phyloP scores from a whole-genome alignment of 148 eudicot species.

The Gaultheria prostrata region DNA sequence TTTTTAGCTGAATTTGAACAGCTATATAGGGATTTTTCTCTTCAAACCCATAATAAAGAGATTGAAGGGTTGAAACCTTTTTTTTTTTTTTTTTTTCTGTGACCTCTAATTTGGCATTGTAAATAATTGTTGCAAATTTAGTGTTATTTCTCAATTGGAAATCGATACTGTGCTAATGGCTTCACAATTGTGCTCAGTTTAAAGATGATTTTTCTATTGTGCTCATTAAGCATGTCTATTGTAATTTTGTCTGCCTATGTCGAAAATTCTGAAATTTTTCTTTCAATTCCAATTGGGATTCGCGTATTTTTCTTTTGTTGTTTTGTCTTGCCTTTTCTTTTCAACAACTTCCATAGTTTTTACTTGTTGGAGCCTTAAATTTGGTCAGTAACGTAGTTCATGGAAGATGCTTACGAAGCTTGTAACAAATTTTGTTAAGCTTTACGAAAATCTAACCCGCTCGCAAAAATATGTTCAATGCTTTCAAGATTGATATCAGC shows the following conservation, averaged over 20 bases:
- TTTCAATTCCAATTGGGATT: not conserved
- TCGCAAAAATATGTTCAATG: too few relatives aligned
- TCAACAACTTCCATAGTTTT: too few relatives aligned
- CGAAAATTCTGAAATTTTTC: not conserved
- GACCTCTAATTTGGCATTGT: constrained; percentile 3
- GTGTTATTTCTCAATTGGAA: constrained; percentile 2
- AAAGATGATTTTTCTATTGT: not conserved
- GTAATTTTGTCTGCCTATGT: not conserved
- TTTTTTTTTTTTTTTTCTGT: not conserved
- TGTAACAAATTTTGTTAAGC: too few relatives aligned
- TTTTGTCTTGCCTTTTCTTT: too few relatives aligned
- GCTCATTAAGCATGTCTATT: not conserved
- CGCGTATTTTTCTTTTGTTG: too few relatives aligned
- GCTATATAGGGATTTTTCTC: constrained; percentile 7
- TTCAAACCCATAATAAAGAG: not conserved
- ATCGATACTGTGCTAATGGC: not conserved
- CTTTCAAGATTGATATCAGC: too few relatives aligned
- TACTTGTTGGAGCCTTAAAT: too few relatives aligned
- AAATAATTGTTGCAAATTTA: constrained; percentile 3
- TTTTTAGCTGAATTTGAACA: constrained; percentile 19
- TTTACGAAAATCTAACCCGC: too few relatives aligned
- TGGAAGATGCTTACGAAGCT: too few relatives aligned
- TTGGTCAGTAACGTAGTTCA: too few relatives aligned
- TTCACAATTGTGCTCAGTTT: not conserved
- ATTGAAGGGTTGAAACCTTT: not conserved